These are phyloP conservation scores for Hypoxylon rickii DNA, from an alignment of 495 filamentous ascomycete genomes.

Conservation along the genomic window DNA sequence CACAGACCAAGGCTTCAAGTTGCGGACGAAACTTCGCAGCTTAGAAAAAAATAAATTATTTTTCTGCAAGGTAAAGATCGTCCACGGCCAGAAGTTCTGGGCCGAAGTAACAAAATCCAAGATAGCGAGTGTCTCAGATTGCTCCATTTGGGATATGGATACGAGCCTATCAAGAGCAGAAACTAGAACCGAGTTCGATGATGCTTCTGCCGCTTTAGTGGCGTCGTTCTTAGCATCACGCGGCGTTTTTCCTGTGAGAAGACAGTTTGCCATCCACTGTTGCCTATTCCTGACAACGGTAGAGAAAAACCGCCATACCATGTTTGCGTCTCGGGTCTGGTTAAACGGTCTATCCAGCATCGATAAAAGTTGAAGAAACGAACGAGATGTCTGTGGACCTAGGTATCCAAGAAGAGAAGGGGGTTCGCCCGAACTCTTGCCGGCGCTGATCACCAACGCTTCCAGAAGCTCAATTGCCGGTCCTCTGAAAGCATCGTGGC, in stretches of 20 bases:
- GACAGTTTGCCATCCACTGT: slow-evolving; percentile 91
- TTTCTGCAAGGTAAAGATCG: slow-evolving; percentile 73
- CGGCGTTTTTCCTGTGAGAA: slow-evolving; percentile 86
- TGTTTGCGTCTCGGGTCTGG: slow-evolving; percentile 61
- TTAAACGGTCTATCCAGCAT: slow-evolving; percentile 77
- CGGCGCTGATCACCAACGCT: slow-evolving; percentile 70
- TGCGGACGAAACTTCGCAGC: slow-evolving; percentile 70
- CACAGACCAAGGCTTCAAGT: slow-evolving; percentile 56
- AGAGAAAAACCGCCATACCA: slow-evolving; percentile 84
- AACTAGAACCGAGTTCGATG: slow-evolving; percentile 66
- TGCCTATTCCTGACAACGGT: slow-evolving; percentile 88
- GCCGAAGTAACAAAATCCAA: slow-evolving; percentile 84
- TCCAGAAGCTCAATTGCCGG: slow-evolving; percentile 72
- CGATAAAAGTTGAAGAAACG: slow-evolving; percentile 79
- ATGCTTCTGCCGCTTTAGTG: slow-evolving; percentile 51
- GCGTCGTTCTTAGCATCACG: slow-evolving; percentile 67
- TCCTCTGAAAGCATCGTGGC: slow-evolving; percentile 66
- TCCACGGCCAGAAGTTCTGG: slow-evolving; percentile 93
- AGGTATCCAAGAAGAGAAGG: slow-evolving; percentile 89
- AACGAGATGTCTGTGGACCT: slow-evolving; percentile 76
- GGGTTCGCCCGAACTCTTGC: slow-evolving; percentile 68
- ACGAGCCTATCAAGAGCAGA: slow-evolving; percentile 76
- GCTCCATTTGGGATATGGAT: slow-evolving; percentile 64
- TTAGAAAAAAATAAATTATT: slow-evolving; percentile 72
- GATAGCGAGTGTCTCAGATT: slow-evolving; percentile 68